Conservation (phyloP, 2,329 filamentous ascomycete species). For the Pseudonectria buxi region DNA sequence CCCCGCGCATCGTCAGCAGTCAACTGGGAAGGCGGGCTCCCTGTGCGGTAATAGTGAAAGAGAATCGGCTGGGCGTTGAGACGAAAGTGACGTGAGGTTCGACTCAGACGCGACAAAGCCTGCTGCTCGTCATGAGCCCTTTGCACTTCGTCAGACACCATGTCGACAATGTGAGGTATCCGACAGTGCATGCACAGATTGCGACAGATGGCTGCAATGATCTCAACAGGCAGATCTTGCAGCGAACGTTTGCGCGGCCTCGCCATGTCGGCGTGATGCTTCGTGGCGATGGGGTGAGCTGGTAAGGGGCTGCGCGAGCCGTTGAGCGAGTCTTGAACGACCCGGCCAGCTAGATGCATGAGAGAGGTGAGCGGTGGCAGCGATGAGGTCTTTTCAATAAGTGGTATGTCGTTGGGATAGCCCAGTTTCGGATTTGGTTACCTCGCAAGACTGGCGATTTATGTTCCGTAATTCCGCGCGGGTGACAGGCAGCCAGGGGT, state of each 20-base stretch:
- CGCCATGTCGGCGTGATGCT: not conserved
- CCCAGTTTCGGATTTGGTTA: too few species aligned
- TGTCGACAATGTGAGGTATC: slow-evolving; percentile 19
- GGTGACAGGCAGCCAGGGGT: too few species aligned
- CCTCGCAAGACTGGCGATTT: too few species aligned
- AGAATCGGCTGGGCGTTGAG: slow-evolving; percentile 17
- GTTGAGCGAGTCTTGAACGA: slow-evolving; percentile 16
- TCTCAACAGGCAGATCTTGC: slow-evolving; percentile 17
- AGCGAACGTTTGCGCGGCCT: slow-evolving; percentile 13
- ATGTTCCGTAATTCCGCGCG: too few species aligned
- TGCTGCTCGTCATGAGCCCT: slow-evolving; percentile 17
- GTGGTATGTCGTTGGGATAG: too few species aligned
- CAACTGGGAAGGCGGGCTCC: slow-evolving; percentile 11
- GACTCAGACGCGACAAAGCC: slow-evolving; percentile 20
- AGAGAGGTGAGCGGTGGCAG: too few species aligned
- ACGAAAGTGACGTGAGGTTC: slow-evolving; percentile 18
- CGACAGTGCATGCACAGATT: slow-evolving; percentile 21
- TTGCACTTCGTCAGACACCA: slow-evolving; percentile 16
- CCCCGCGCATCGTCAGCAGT: slow-evolving; percentile 5
- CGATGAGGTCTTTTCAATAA: too few species aligned
- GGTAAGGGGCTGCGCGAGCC: slow-evolving; percentile 3
- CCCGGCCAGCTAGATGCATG: slow-evolving; percentile 18
- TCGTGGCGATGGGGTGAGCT: not conserved
- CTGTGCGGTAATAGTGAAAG: slow-evolving; percentile 20
- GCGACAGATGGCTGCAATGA: slow-evolving; percentile 19